These are phyloP conservation scores for Blastobotrys americana DNA, from an alignment of 805 yeast genomes.

Conservation along the genomic window DNA sequence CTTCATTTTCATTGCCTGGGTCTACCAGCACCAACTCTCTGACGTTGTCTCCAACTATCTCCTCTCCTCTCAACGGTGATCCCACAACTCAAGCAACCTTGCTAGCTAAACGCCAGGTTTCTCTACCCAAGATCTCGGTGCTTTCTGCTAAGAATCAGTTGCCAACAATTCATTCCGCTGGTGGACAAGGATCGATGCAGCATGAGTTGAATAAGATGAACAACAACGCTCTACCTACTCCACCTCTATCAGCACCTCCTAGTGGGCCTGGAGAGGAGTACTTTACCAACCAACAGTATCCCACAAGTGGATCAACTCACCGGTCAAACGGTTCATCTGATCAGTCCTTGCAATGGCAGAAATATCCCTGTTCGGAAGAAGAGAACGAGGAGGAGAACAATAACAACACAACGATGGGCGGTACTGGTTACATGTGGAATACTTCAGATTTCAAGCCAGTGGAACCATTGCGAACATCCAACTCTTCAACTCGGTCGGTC, in stretches of 20 bases:
- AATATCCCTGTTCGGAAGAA: background rate
- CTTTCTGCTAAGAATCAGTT: background rate
- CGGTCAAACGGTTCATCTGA: too few relatives aligned
- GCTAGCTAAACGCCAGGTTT: background rate
- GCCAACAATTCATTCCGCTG: background rate
- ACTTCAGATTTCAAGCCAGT: too few relatives aligned
- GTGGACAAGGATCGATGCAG: background rate
- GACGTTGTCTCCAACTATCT: background rate
- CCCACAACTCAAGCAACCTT: background rate
- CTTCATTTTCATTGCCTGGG: background rate
- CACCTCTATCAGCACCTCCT: background rate
- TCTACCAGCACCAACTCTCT: background rate
- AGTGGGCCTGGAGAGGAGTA: background rate
- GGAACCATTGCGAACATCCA: too few relatives aligned
- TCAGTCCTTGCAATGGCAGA: background rate
- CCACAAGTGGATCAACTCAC: too few relatives aligned
- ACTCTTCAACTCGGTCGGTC: too few relatives aligned
- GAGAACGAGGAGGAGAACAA: too few relatives aligned
- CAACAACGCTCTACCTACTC: background rate
- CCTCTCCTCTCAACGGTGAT: background rate
- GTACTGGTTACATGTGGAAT: too few relatives aligned
- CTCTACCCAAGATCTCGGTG: background rate
- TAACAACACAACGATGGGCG: too few relatives aligned
- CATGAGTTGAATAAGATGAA: background rate
- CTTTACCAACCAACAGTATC: background rate